Evolutionary conservation across 2,329 filamentous ascomycete genomes (phyloP).

Genomic region (Cladophialophora immunda): DNA sequence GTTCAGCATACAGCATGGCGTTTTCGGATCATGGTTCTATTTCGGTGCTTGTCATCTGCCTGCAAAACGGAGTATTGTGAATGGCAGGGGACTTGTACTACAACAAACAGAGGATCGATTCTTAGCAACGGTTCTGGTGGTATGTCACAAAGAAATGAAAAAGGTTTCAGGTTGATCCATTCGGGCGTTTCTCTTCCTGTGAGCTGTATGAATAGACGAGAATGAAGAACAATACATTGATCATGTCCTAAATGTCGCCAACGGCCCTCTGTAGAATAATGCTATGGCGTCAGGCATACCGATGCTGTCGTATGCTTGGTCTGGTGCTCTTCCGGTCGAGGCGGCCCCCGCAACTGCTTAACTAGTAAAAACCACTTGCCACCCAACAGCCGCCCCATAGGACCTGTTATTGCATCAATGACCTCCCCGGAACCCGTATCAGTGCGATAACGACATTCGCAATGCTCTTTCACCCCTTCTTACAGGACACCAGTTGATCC

Average conservation of each 20-base stretch:
- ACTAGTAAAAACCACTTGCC: conserved; percentile 25
- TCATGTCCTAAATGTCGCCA: background rate
- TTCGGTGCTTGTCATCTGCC: conserved; percentile 7
- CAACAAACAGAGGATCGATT: conserved; percentile 1
- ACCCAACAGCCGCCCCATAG: conserved; percentile 27
- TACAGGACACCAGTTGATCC: background rate
- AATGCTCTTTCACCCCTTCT: conserved; percentile 12
- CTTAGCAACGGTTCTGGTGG: background rate
- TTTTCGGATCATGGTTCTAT: conserved; percentile 17
- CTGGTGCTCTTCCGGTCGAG: conserved; percentile 9
- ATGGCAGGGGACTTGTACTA: conserved; percentile 13
- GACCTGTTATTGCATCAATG: conserved; percentile 27
- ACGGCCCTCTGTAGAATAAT: background rate
- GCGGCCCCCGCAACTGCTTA: conserved; percentile 29
- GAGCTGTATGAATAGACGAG: conserved; percentile 28
- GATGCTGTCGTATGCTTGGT: background rate
- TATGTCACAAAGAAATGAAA: background rate
- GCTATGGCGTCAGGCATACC: background rate
- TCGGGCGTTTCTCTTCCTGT: background rate
- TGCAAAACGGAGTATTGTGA: conserved; percentile 1
- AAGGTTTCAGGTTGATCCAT: background rate
- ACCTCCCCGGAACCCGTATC: conserved; percentile 24
- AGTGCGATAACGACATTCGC: conserved; percentile 28
- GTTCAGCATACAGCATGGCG: conserved; percentile 36
- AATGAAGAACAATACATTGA: conserved; percentile 5